Conservation (phyloP, 495 filamentous ascomycete species). For the Penicillium manginii region DNA sequence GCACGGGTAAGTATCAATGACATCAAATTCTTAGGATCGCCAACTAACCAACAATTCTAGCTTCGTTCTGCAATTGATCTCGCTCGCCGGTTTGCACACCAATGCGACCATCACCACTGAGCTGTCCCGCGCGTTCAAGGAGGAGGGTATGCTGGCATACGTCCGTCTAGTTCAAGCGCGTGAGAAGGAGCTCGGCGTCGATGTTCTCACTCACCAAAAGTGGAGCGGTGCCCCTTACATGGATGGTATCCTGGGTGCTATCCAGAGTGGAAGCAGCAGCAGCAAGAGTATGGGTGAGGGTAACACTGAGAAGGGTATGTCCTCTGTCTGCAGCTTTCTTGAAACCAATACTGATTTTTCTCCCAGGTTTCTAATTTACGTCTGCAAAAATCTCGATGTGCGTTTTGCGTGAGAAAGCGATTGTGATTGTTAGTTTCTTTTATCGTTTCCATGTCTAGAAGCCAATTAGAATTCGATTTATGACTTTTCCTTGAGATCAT, state of each 20-base stretch:
- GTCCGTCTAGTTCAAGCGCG: conserved; percentile 84
- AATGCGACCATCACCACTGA: conserved; percentile 87
- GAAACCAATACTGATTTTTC: not conserved
- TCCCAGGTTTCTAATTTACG: conserved; percentile 23
- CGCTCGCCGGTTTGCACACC: conserved; percentile 85
- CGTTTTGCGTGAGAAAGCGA: not conserved
- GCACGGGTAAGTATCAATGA: conserved; percentile 62
- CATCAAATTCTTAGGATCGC: not conserved
- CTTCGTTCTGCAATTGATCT: conserved; percentile 92
- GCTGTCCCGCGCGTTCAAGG: conserved; percentile 79
- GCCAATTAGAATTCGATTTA: not conserved
- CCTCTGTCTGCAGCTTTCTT: not conserved
- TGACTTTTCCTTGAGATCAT: too few species aligned
- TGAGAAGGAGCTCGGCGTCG: conserved; percentile 91
- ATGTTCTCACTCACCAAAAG: conserved; percentile 97
- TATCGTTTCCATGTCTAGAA: not conserved
- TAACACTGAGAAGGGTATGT: conserved; percentile 68
- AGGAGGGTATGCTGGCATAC: conserved; percentile 93
- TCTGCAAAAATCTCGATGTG: not conserved
- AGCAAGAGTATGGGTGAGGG: conserved; percentile 85
- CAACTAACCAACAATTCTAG: conserved; percentile 30
- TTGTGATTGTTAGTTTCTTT: not conserved
- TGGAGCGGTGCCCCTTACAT: conserved; percentile 95
- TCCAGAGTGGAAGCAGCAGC: conserved; percentile 86
- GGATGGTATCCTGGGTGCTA: conserved; percentile 88